Evolutionary conservation across 2,329 filamentous ascomycete species (phyloP), one percentile per base, ranked within the genome.

Genomic region (Diplocarpon rosae): DNA sequence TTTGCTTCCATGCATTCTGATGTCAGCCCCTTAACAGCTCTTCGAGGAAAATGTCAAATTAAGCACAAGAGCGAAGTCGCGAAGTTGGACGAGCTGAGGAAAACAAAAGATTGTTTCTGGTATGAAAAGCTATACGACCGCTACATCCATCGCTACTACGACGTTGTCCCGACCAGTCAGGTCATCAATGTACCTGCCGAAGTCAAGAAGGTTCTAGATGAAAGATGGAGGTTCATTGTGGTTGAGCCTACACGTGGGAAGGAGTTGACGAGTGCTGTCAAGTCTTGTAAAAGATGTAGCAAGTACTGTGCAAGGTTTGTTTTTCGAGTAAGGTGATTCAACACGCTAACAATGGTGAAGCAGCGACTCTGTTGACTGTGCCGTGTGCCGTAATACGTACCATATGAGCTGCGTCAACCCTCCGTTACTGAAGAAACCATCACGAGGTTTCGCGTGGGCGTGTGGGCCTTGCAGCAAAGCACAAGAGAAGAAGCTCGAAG

Each of bases 1-100:
- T 95, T 90, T 66, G 90, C 88, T 51, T 95, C 92, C 27, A 98
- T 98, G 92, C 92, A 98, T 66, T 96, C 92, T 20, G 92, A 98
- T 69, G 83, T 88, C 50, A 94, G 87, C 62, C 92, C 92, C 46
- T 72, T 98, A 58, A 88, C 88, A 40, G 87, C 92, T 37, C 71
- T 98, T 56, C 86, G 92, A 59, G 92, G 92, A 55, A 95, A 93
- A 68, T 96, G 90, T 65, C 78, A 82, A 53, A 92, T 98, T 63
- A 75, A 77, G 63, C 92, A 98, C 69, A 80, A 85, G 56, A 84
- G 80, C 52, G 88, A 96, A 63, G 90, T 96, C 49, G 67, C 76
- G 30, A 81, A 85, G 59, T 68, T 95, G 54, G 85, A 94, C 46
- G 77, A 81, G 42, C 95, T 89, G 63, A 85, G 89, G 62, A 90